Evolutionary conservation across 148 eudicot species (phyloP).

Genomic region (Cornus florida): DNA sequence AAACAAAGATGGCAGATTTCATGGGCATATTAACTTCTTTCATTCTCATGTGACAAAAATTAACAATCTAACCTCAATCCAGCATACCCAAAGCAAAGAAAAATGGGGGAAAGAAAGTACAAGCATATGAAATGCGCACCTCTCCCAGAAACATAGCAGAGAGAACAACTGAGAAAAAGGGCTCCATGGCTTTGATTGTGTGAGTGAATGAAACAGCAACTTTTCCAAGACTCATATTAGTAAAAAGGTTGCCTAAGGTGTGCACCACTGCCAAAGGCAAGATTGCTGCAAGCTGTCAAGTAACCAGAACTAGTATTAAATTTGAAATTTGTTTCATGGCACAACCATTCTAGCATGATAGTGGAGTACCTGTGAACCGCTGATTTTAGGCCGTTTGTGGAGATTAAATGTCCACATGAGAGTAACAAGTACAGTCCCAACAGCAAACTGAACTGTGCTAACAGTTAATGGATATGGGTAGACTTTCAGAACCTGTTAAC

Average conservation of each 20-base stretch:
- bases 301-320: slow-evolving; percentile 9
- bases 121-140: slow-evolving; percentile 34
- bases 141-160: slow-evolving; percentile 78
- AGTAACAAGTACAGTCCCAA: slow-evolving; percentile 65
- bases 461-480: slow-evolving; percentile 74
- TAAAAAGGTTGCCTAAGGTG: slow-evolving; percentile 83
- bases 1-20: not conserved
- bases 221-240: slow-evolving; percentile 92
- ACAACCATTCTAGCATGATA: not conserved
- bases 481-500: slow-evolving; percentile 75
- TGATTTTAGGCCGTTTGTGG: slow-evolving; percentile 77
- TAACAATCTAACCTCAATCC: not conserved
- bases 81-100: not conserved
- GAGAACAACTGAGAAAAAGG: slow-evolving; percentile 87
- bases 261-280: slow-evolving; percentile 84
- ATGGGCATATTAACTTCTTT: not conserved
- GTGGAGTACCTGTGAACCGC: slow-evolving; percentile 61
- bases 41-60: not conserved
- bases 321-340: not conserved
- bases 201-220: slow-evolving; percentile 95
- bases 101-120: not conserved
- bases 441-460: slow-evolving; percentile 72
- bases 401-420: slow-evolving; percentile 84
- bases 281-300: slow-evolving; percentile 74
- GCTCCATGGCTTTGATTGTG: slow-evolving; percentile 97